Evolutionary conservation across 2,329 filamentous ascomycete species (phyloP).

Genomic region (Trichoderma sp.): DNA sequence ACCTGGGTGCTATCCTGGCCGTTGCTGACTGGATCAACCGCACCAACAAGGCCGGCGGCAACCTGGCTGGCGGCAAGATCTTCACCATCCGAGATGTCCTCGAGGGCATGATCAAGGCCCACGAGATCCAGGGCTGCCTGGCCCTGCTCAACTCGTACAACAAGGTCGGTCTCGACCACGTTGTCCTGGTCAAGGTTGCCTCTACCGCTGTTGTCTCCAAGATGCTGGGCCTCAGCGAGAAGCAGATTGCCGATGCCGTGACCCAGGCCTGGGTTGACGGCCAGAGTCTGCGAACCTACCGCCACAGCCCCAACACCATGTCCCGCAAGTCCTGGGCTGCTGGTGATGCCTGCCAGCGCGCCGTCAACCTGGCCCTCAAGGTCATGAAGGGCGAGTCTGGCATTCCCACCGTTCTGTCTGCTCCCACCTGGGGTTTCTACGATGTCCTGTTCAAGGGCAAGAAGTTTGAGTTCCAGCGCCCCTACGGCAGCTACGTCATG

Average conservation of each 20-base stretch:
- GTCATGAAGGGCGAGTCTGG: slow-evolving; percentile 89
- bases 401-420: slow-evolving; percentile 88
- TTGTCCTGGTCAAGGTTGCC: slow-evolving; percentile 96
- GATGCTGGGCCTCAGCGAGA: slow-evolving; percentile 86
- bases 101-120: slow-evolving; percentile 98
- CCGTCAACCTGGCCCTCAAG: slow-evolving; percentile 88
- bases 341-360: slow-evolving; percentile 94
- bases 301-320: slow-evolving; percentile 99
- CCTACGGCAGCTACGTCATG: slow-evolving; percentile 99
- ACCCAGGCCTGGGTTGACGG: slow-evolving; percentile 98
- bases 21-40: slow-evolving; percentile 97
- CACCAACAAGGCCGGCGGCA: slow-evolving; percentile 74
- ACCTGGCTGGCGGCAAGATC: slow-evolving; percentile 84
- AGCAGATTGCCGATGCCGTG: slow-evolving; percentile 91
- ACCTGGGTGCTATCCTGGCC: slow-evolving; percentile 93
- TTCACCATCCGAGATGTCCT: slow-evolving; percentile 88
- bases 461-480: slow-evolving; percentile 92
- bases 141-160: slow-evolving; percentile 98
- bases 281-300: slow-evolving; percentile 93
- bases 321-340: slow-evolving; percentile 99
- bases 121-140: slow-evolving; percentile 97
- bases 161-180: slow-evolving; percentile 97
- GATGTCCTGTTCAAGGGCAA: slow-evolving; percentile 97
- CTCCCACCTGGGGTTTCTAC: slow-evolving; percentile 97
- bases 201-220: slow-evolving; percentile 92